Base-by-base conservation (phyloP, 345 rosid species). In the Heritiera fomes region DNA sequence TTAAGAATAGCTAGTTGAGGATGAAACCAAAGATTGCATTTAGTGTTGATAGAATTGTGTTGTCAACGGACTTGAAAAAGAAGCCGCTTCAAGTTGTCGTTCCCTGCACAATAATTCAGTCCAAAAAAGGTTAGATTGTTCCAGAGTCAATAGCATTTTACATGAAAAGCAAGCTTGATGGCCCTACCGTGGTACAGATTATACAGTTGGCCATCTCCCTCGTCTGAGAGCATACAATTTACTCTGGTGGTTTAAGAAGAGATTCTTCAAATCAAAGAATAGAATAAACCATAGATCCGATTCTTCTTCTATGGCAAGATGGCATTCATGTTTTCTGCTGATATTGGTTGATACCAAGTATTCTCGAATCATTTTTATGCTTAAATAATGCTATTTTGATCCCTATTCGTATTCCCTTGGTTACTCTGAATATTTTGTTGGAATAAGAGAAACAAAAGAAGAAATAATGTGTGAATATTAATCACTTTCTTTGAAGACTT, bases 51-150 rank as follows among this genome's bases (percentile, higher is more conserved):
- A 73, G 72, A 61, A 72, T 80, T 2, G 84, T 78, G 40, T 85
- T 77, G 32, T 53, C 70, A 6, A 85, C 85, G 20, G 87, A 87
- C 71, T 4, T 77, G 8, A 83, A 86, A 77, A 8, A 43, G 5
- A 76, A 71, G n/a, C 66, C 77, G 38, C 86, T 80, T 3, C 4
- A 77, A 46, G 86, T 84, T 17, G 2, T 0, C 6, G 83, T 87
- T 13, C 87, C 86, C 20, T 83, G 82, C 75, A 73, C 83, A 41
- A 79, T 85, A 60, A 83, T 85, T 62, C 87, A 81, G 34, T 77
- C 86, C 40, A 56, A 13, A 28, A 73, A 75, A 11, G 86, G 85
- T 66, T 0, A 12, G 0, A 12, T 77, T 1, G 87, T 83, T 55
- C 86, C 88, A 8, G 10, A 7, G n/a, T 72, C 18, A 0, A 83